These are phyloP conservation scores for Telopea speciosissima DNA, from an alignment of 177 flowering plant species.

Conservation along the genomic window DNA sequence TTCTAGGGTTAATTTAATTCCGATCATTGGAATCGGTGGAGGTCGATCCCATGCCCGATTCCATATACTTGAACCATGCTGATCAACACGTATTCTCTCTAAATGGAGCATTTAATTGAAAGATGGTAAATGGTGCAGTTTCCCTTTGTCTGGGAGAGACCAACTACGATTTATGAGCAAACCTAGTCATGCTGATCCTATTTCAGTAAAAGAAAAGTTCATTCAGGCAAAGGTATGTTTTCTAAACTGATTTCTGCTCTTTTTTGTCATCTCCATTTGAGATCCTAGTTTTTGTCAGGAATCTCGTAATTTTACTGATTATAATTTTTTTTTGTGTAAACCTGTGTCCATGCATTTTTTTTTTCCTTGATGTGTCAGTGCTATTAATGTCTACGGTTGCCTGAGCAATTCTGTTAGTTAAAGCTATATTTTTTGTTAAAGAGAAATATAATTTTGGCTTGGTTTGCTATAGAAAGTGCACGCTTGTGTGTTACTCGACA, in stretches of 20 bases:
- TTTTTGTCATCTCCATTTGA: not conserved
- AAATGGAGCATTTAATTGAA: not conserved
- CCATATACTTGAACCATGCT: too few species aligned
- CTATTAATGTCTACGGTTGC: not conserved
- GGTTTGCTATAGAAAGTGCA: too few species aligned
- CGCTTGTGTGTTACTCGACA: too few species aligned
- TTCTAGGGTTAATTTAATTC: too few species aligned
- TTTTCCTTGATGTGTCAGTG: too few species aligned
- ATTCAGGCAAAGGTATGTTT: conserved; percentile 82
- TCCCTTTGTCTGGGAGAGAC: conserved; percentile 28
- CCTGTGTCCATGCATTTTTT: not conserved
- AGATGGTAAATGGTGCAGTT: conserved; percentile 24
- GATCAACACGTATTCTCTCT: not conserved
- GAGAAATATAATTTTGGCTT: too few species aligned
- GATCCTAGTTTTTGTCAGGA: not conserved
- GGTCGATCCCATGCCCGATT: too few species aligned
- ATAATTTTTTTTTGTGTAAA: not conserved
- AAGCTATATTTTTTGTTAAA: too few species aligned
- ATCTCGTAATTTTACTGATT: not conserved
- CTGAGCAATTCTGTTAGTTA: not conserved
- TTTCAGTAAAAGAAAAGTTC: conserved; percentile 78
- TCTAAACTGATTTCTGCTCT: not conserved
- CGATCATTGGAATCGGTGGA: too few species aligned
- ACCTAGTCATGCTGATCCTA: conserved; percentile 62
- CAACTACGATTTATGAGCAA: conserved; percentile 39